Base-by-base conservation (phyloP, 2,329 filamentous ascomycete species). In the Aciculosporium take region DNA sequence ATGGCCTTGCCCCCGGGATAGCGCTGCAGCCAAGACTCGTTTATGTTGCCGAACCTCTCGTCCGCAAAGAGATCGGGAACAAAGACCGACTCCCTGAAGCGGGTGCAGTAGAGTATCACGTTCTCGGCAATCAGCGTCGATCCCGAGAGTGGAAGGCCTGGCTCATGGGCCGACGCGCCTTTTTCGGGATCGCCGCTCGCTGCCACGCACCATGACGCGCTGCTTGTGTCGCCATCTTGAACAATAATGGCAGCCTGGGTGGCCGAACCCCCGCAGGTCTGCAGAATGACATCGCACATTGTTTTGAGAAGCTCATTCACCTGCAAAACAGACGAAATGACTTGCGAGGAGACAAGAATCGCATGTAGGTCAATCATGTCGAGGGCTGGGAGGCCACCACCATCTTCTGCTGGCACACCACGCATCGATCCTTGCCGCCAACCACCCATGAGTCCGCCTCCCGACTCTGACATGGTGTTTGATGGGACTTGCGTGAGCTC, bases 341-440 rank as follows among this genome's bases (percentile, higher is more conserved):
- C 74, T 54, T 87, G 84, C 8, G 81, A 86, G 3, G 80, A 84
- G 50, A 84, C 78, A 12, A 89, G 66, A 44, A 89, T 88, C 20
- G 80, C 81, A 32, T 84, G 79, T 46, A 88, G 60, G 57, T 88
- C 84, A 53, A 89, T 79, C 79, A 89, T 87, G 61, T 89, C 84
- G 40, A 89, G 69, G 23, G 81, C 78, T 31, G 81, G 81, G 45
- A 87, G 67, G 9, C 79, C 78, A 28, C 67, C 74, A 3, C 72
- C 73, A 17, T 72, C 66, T 47, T 76, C 74, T 5, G 70, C 59
- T 44, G 72, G 68, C 36, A 64, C 55, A 39, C 69, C 55, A 39
- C 69, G 63, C 61, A 75, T 76, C 9, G 72, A 71, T 13, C 73
- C 73, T 49, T 74, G 67, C 76, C 74, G 67, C 76, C 76, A 80